A percentile compares a stretch with the other conserved stretches of the same genome.
Conservation (phyloP, 2,329 filamentous ascomycete genomes). For the Xylariaceae sp. region DNA sequence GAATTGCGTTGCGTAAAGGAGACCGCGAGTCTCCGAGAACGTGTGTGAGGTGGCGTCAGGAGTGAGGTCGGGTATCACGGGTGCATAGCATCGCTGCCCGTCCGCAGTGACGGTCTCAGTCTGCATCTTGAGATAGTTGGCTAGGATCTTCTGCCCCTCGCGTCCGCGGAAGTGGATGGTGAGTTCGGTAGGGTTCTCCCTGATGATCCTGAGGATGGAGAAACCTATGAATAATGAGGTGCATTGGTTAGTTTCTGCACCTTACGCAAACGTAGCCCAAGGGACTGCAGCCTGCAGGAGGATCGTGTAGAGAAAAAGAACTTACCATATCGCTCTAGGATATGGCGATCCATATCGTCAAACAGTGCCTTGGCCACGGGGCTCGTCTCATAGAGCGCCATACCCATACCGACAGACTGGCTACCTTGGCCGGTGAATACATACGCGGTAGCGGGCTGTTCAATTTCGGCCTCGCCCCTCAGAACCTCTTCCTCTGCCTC, state of each 20-base stretch:
- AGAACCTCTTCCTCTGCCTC: conserved; percentile 96
- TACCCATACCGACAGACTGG: conserved; percentile 98
- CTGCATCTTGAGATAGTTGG: conserved; percentile 99
- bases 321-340: conserved; percentile 95
- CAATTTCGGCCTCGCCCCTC: conserved; percentile 90
- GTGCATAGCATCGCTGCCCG: conserved; percentile 91
- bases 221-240: conserved; percentile 53
- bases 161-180: conserved; percentile 97
- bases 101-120: conserved; percentile 95
- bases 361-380: conserved; percentile 92
- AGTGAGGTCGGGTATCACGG: conserved; percentile 96
- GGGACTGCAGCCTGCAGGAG: no score
- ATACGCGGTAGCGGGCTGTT: conserved; percentile 93
- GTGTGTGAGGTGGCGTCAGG: conserved; percentile 94
- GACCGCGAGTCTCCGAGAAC: conserved; percentile 87
- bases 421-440: conserved; percentile 98
- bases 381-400: conserved; percentile 94
- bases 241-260: no score
- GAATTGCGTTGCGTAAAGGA: conserved; percentile 95
- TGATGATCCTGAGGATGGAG: conserved; percentile 96
- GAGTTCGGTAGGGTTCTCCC: conserved; percentile 98
- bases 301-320: conserved; percentile 6
- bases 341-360: conserved; percentile 95
- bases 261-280: no score
- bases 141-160: conserved; percentile 89